These are phyloP conservation scores for Fistulinella cinereoalba DNA, from an alignment of 1,284 basidiomycete species.

Conservation along the genomic window DNA sequence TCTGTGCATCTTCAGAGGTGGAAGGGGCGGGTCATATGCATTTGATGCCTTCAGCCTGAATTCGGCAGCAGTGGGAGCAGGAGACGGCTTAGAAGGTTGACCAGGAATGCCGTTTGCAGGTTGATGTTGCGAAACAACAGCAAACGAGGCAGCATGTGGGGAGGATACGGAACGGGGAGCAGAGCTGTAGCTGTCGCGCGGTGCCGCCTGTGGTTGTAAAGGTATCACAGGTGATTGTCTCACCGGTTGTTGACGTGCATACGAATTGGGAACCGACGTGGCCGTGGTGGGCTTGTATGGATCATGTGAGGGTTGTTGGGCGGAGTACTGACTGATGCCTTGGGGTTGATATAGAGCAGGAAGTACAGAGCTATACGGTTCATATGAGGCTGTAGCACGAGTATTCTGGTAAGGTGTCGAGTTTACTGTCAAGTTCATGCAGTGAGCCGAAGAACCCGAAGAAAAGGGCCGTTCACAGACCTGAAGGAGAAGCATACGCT, in stretches of 20 bases:
- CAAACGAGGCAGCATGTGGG: constrained; percentile 20
- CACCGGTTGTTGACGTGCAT: constrained; percentile 12
- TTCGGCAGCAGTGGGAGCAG: constrained; percentile 36
- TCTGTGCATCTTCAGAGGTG: constrained; percentile 44
- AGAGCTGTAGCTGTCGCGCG: constrained; percentile 13
- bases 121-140: constrained; percentile 12
- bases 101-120: constrained; percentile 14
- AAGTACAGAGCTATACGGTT: constrained; percentile 20
- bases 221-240: constrained; percentile 20
- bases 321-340: constrained; percentile 12
- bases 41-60: constrained; percentile 64
- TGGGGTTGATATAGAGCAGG: constrained; percentile 14
- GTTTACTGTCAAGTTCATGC: constrained; percentile 12
- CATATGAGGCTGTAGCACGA: constrained; percentile 10
- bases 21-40: constrained; percentile 79
- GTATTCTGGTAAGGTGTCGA: constrained; percentile 11
- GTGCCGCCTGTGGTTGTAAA: constrained; percentile 14
- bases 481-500: constrained; percentile 16
- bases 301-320: constrained; percentile 22
- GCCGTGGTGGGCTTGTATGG: constrained; percentile 34
- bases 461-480: constrained; percentile 19
- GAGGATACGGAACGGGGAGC: constrained; percentile 21
- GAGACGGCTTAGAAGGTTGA: constrained; percentile 35
- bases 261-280: constrained; percentile 14
- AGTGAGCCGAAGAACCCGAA: constrained; percentile 5